Evolutionary conservation across 805 yeast genomes (phyloP), one percentile per base, ranked within the genome.

Genomic region (Metschnikowia baotianmanensis): DNA sequence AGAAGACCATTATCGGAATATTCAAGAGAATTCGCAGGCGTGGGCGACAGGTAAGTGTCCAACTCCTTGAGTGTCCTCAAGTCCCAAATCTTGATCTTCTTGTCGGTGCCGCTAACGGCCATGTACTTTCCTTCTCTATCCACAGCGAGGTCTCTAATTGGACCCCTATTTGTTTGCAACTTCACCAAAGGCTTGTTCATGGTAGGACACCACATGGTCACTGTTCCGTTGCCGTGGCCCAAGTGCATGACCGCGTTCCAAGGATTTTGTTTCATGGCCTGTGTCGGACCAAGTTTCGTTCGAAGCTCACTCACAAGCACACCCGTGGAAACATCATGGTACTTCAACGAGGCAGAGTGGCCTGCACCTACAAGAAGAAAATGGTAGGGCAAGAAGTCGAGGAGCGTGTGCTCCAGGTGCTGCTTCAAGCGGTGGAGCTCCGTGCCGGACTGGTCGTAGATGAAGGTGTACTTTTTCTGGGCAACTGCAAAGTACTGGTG

Each of bases 401-500:
- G 68, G 44, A 77, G 70, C 27, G 90, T 86, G 20, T 83, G 83
- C 52, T 90, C 98, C 21, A 88, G 72, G 61, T 93, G 99, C 58
- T 86, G 93, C 55, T 85, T 86, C 63, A 93, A 72, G 56, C 95
- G 78, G 65, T 93, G 99, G 45, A 93, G 67, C 71, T 93, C 99
- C 39, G 83, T 74, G 21, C 99, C 99, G 47, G 82, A 79, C 50
- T 83, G 82, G 63, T 93, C 96, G 62, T 93, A 93, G 26, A 93
- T 86, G 60, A 83, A 93, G 0, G 93, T 86, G 63, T 91, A 87
- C 61, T 88, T 90, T 65, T 89, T 90, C 66, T 93, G 99, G 2
- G 99, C 98, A 13, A 83, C 96, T 0, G 99, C 99, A 67, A 87
- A 89, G 63, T 72, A 89, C 63, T 89, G 96, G 58, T 90, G 95